Percentiles rank a stretch among this genome's conserved stretches.
These are phyloP conservation scores for Conringia planisiliqua DNA, from an alignment of 345 rosid genomes.

Conservation along the genomic window DNA sequence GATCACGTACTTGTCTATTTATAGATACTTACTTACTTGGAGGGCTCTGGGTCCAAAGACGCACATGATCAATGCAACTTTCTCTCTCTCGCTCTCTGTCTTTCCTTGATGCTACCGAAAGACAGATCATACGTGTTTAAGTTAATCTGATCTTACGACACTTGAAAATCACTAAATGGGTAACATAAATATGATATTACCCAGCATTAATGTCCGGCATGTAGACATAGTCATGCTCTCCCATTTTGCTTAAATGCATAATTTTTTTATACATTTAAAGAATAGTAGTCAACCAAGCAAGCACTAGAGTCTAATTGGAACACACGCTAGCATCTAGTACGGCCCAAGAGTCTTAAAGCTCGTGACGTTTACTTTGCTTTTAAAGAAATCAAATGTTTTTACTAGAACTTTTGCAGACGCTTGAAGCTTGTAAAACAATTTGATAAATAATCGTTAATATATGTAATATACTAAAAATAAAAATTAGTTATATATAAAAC, in stretches of 20 bases:
- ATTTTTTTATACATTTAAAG: too few relatives aligned
- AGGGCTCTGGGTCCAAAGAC: background rate
- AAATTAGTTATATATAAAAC: too few relatives aligned
- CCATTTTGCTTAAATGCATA: background rate
- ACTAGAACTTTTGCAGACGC: too few relatives aligned
- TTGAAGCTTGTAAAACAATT: too few relatives aligned
- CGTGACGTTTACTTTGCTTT: background rate
- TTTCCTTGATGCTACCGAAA: background rate
- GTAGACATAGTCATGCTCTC: background rate
- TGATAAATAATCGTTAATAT: too few relatives aligned
- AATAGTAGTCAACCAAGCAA: background rate
- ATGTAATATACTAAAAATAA: too few relatives aligned
- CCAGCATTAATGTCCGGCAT: background rate
- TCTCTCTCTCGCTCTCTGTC: background rate
- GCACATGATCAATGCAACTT: background rate
- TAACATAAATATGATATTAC: too few relatives aligned
- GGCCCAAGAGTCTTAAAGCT: background rate
- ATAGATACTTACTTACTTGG: background rate
- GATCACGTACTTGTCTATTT: background rate
- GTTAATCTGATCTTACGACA: background rate
- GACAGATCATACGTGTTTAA: background rate
- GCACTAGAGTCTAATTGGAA: background rate
- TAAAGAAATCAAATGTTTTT: too few relatives aligned
- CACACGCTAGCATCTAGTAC: background rate
- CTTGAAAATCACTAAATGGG: background rate